Base-by-base conservation (phyloP, 495 filamentous ascomycete species). In the Penicillium alfredii region DNA sequence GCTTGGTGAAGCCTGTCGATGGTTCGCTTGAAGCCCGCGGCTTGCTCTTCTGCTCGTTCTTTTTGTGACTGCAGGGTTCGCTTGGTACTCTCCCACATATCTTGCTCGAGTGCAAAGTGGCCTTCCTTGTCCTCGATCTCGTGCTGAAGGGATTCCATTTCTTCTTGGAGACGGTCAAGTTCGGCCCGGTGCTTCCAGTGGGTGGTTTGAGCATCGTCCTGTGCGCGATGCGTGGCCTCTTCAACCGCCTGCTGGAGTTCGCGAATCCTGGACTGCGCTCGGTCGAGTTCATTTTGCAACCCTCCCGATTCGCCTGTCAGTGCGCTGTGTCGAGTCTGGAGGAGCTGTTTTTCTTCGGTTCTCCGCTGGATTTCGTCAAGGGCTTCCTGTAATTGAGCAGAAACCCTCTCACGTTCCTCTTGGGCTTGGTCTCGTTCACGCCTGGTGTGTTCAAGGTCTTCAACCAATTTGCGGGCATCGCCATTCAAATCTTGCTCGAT, bases 51-150 rank as follows among this genome's bases (percentile, higher is more conserved):
- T 2, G 81, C 77, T 44, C 71, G 72, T 34, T 81, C 74, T 33
- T 76, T 76, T 42, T 85, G 78, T 4, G 77, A 64, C 40, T 84
- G 73, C 8, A 90, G 61, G 31, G 69, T 69, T 24, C 76, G 75
- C 42, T 69, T 78, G 41, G 80, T 74, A 14, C 72, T 72, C 18
- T 82, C 73, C 85, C 83, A 88, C 32, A 78, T 75, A 29, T 84
- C 79, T 49, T 76, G 72, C 42, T 85, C 78, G 40, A 80, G 72
- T 19, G 80, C 76, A 59, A 81, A 78, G 14, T 80, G 68, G 19
- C 76, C 77, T 49, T 86, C 80, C 36, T 83, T 81, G 44, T 86
- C 81, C 44, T 82, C 75, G n/a, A 87, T 69, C 37, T 86, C 79
- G 21, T 76, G 77, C 24, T 81, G 74, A 7, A 88, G 71, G 39